These are phyloP conservation scores for Seminavis robusta DNA, from an alignment of 108 stramenopile species.

Conservation along the genomic window DNA sequence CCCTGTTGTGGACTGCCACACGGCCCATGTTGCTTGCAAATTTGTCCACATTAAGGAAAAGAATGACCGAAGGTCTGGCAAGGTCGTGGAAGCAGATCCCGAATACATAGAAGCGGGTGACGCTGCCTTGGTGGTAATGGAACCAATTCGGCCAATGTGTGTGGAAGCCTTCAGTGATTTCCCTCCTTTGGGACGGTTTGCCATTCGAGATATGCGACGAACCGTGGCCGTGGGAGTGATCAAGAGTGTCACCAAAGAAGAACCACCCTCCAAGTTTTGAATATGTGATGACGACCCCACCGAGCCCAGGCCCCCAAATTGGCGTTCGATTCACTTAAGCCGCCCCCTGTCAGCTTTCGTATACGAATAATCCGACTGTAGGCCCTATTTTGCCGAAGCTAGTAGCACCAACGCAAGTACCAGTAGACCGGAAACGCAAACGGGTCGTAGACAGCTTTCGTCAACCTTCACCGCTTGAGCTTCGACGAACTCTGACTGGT, in stretches of 20 bases:
- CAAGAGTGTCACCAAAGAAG: constrained; percentile 73
- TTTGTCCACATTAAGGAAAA: constrained; percentile 85
- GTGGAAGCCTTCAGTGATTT: constrained; percentile 90
- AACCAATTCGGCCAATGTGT: constrained; percentile 88
- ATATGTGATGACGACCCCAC: no score
- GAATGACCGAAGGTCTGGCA: constrained; percentile 90
- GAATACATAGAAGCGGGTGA: constrained; percentile 88
- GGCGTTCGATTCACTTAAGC: no score
- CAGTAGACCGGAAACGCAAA: no score
- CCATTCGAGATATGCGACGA: constrained; percentile 84
- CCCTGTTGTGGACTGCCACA: constrained; percentile 94
- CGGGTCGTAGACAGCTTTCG: no score
- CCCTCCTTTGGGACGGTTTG: constrained; percentile 94
- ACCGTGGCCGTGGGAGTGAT: constrained; percentile 95
- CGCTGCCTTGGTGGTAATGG: constrained; percentile 84
- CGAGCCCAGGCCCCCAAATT: no score
- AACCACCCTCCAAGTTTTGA: no score
- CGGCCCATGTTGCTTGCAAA: constrained; percentile 91
- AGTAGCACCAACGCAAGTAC: no score
- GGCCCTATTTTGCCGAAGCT: no score
- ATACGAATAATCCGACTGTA: no score
- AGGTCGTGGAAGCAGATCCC: constrained; percentile 84
- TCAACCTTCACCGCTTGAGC: no score
- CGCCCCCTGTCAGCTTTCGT: no score
- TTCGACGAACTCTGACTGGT: no score